These are phyloP conservation scores for Yarrowia alimentaria DNA, from an alignment of 805 yeast species.

Conservation along the genomic window DNA sequence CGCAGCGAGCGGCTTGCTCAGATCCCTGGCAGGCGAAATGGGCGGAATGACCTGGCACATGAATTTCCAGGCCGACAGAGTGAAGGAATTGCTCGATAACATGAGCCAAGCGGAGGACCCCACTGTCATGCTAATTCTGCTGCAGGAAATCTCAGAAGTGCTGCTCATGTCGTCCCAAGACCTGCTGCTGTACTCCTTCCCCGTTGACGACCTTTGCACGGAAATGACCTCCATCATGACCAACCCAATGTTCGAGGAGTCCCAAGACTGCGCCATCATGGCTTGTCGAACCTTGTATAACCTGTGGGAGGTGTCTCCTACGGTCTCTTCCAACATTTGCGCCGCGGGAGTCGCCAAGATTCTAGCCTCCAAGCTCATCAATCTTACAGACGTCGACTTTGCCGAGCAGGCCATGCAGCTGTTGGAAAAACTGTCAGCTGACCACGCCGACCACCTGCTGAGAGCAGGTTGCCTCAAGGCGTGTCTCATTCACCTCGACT, in stretches of 20 bases:
- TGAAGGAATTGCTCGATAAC: constrained; percentile 1
- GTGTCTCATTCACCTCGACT: constrained; percentile 74
- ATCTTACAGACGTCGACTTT: constrained; percentile 79
- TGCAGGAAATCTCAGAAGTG: constrained; percentile 40
- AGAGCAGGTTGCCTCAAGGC: constrained; percentile 61
- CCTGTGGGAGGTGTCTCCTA: constrained; percentile 69
- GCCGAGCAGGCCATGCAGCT: constrained; percentile 82
- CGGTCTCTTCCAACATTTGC: constrained; percentile 61
- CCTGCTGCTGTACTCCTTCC: constrained; percentile 43
- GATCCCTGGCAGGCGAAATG: constrained; percentile 30
- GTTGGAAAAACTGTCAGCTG: constrained; percentile 40
- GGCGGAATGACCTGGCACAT: constrained; percentile 31
- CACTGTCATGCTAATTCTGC: constrained; percentile 37
- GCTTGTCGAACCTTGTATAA: constrained; percentile 84
- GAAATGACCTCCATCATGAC: constrained; percentile 57
- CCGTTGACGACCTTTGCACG: constrained; percentile 55
- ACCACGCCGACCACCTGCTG: constrained; percentile 42
- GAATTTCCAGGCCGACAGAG: constrained; percentile 29
- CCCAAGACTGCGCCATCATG: constrained; percentile 75
- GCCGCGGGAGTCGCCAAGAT: constrained; percentile 63
- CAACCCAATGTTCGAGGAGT: constrained; percentile 57
- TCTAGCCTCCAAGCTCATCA: constrained; percentile 62
- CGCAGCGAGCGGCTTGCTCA: constrained; percentile 34
- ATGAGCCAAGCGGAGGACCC: constrained; percentile 35
- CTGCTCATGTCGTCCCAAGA: constrained; percentile 40